A percentile compares a stretch with the other conserved stretches of the same genome.
phyloP scores from a whole-genome alignment of 495 filamentous ascomycete species.

The Penicillium diatomitis region DNA sequence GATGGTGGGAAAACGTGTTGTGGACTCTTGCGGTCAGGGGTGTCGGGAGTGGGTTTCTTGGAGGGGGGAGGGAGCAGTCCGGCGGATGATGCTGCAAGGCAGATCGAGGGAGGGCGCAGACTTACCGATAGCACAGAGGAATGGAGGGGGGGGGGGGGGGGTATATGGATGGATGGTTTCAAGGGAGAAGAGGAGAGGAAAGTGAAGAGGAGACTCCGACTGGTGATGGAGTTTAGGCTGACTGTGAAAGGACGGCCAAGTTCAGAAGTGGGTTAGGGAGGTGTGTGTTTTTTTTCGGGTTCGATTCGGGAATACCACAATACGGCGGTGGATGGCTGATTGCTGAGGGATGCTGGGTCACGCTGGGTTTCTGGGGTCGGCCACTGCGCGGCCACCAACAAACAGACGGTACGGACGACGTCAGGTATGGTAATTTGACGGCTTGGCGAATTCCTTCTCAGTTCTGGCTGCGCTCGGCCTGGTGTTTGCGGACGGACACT shows the following conservation, averaged over 20 bases:
- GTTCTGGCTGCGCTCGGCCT: too few relatives aligned
- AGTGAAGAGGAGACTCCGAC: constrained; percentile 1
- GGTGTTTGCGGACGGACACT: too few relatives aligned
- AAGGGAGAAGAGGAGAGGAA: constrained; percentile 11
- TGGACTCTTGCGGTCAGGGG: constrained; percentile 19
- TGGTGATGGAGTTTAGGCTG: constrained; percentile 1
- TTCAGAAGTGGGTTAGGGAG: neutral
- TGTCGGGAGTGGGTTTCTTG: constrained; percentile 8
- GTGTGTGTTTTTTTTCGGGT: constrained; percentile 15
- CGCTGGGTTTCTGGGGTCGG: too few relatives aligned
- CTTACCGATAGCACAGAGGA: constrained; percentile 8
- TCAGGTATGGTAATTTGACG: too few relatives aligned
- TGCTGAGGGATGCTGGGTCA: too few relatives aligned
- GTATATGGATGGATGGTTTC: constrained; percentile 5
- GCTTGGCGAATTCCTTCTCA: too few relatives aligned
- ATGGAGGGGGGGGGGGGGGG: constrained; percentile 13
- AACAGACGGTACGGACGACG: too few relatives aligned
- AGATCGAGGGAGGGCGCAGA: constrained; percentile 3
- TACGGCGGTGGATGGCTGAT: constrained; percentile 13
- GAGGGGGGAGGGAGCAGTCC: neutral
- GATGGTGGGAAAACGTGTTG: constrained; percentile 21
- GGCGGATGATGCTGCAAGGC: constrained; percentile 5
- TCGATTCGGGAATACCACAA: constrained; percentile 16
- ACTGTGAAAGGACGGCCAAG: neutral
- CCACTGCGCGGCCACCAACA: too few relatives aligned